Conservation (phyloP, 768 basidiomycete genomes). For the Vararia minispora region DNA sequence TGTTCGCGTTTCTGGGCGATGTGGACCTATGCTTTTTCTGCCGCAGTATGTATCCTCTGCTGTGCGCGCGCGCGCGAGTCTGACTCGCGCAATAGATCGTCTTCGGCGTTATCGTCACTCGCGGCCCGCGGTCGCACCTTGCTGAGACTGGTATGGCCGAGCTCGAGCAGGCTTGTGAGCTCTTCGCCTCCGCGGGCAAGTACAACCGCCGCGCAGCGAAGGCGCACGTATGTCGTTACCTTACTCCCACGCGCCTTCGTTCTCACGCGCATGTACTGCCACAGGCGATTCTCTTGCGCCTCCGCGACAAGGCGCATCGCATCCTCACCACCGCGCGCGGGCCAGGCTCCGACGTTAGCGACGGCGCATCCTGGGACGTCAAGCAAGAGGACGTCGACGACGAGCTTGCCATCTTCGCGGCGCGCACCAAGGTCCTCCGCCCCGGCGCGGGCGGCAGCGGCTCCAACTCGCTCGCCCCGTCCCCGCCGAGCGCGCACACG, state of each 20-base stretch:
- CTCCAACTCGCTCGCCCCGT: conserved; percentile 1
- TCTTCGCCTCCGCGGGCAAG: conserved; percentile 53
- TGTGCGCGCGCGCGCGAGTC: conserved; percentile 16
- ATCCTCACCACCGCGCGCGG: conserved; percentile 34
- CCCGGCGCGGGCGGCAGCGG: conserved; percentile 25
- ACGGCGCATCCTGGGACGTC: conserved; percentile 38
- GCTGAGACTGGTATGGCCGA: conserved; percentile 59
- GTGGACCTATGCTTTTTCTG: conserved; percentile 46
- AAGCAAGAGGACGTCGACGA: conserved; percentile 47
- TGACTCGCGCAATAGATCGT: conserved; percentile 39
- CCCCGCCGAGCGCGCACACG: background rate
- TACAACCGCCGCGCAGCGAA: conserved; percentile 53
- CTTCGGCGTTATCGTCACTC: conserved; percentile 69
- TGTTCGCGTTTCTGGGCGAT: conserved; percentile 44
- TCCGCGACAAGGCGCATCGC: conserved; percentile 56
- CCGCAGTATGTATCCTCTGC: conserved; percentile 43
- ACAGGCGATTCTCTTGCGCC: conserved; percentile 47
- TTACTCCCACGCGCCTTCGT: conserved; percentile 1
- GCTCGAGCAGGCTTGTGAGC: conserved; percentile 51
- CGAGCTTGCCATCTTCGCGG: conserved; percentile 60
- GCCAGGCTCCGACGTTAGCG: conserved; percentile 21
- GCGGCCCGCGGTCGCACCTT: conserved; percentile 57
- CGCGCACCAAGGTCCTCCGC: conserved; percentile 52
- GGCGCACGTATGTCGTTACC: conserved; percentile 39
- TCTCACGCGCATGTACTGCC: background rate